Percentiles rank a stretch among this genome's conserved stretches.
Evolutionary conservation across 208 protist species (phyloP).

Genomic region (Acanthamoeba culbertsoni): DNA sequence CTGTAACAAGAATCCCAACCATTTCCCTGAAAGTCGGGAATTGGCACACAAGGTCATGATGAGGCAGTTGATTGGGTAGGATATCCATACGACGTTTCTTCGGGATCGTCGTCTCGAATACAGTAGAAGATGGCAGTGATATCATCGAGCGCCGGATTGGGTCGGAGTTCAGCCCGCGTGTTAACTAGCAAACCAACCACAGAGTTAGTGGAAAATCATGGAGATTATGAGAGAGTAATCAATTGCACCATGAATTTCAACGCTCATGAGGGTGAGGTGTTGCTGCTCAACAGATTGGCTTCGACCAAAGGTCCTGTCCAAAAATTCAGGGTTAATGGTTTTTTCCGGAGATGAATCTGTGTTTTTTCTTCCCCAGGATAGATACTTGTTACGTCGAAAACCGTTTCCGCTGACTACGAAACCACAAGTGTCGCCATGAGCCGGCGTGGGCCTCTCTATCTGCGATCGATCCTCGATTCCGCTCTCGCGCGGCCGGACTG

Average conservation of each 20-base stretch:
- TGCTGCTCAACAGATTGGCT: constrained; percentile 13
- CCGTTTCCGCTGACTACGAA: constrained; percentile 7
- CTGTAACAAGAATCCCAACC: constrained; percentile 19
- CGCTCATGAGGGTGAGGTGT: constrained; percentile 33
- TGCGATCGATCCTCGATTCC: constrained; percentile 39
- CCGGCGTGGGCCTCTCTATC: constrained; percentile 27
- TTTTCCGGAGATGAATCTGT: not conserved
- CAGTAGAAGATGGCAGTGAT: constrained; percentile 58
- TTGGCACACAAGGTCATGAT: not conserved
- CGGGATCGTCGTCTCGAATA: constrained; percentile 39
- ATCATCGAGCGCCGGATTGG: constrained; percentile 9
- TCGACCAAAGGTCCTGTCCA: not conserved
- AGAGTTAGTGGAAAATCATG: not conserved
- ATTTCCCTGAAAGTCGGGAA: not conserved
- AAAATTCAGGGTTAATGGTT: not conserved
- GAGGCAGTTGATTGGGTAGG: not conserved
- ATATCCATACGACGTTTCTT: not conserved
- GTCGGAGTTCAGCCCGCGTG: not conserved
- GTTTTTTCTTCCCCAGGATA: too few relatives aligned
- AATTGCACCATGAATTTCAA: constrained; percentile 31
- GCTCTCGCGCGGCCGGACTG: too few relatives aligned
- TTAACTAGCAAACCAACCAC: not conserved
- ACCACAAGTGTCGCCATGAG: not conserved
- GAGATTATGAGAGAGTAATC: not conserved
- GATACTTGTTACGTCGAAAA: not conserved